Percentiles rank a stretch among this genome's conserved stretches.
Evolutionary conservation across 805 yeast species (phyloP).

Genomic region (Geotrichum ghanense): DNA sequence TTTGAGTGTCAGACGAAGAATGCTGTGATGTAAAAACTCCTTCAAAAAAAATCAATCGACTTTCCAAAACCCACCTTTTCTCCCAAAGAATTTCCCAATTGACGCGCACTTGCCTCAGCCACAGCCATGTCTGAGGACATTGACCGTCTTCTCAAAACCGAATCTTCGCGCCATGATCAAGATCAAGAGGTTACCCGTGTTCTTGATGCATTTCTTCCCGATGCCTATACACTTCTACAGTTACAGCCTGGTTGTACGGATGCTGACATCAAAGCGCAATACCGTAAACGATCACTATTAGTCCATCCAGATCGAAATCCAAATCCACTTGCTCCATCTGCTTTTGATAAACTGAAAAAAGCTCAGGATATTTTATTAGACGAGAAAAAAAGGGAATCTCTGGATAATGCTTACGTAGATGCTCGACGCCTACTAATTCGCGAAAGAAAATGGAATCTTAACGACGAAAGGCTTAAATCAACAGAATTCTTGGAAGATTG

Average conservation of each 20-base stretch:
- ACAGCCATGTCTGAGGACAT: conserved; percentile 17
- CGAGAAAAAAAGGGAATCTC: conserved; percentile 28
- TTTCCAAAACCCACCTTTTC: no score
- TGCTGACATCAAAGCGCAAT: conserved; percentile 34
- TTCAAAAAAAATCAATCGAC: no score
- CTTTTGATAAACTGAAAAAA: conserved; percentile 48
- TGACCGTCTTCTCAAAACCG: conserved; percentile 22
- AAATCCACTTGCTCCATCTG: conserved; percentile 47
- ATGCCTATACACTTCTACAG: conserved; percentile 45
- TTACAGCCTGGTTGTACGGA: conserved; percentile 31
- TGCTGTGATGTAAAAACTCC: no score
- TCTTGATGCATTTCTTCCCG: conserved; percentile 35
- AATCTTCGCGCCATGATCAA: conserved; percentile 19
- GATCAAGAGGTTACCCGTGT: conserved; percentile 49
- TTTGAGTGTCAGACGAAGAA: no score
- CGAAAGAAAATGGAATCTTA: conserved; percentile 27
- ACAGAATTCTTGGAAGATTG: conserved; percentile 30
- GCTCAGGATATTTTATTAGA: conserved; percentile 36
- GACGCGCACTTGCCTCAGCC: no score
- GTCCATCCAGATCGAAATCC: conserved; percentile 60
- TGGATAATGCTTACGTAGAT: conserved; percentile 36
- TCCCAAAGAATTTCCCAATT: no score
- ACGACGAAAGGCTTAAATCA: conserved; percentile 29
- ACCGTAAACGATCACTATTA: conserved; percentile 47
- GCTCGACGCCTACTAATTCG: conserved; percentile 30